Base-by-base conservation (phyloP, 164 flowering plant genomes). In the Dillenia suffruticosa region DNA sequence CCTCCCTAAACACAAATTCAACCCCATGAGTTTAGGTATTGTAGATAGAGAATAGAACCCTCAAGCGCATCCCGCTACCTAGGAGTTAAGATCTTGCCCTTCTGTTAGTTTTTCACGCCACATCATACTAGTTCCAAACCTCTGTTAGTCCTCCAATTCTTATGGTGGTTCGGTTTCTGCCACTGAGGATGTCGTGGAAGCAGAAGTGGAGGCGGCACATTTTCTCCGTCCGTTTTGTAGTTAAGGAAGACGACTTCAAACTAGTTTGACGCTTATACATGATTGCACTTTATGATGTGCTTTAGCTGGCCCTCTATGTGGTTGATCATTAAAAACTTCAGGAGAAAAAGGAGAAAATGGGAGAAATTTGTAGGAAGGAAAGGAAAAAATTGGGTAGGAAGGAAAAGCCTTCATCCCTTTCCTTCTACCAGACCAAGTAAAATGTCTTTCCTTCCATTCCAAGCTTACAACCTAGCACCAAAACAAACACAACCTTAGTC, bases 141-240 rank as follows among this genome's bases (percentile, higher is more conserved):
- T 5, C 6, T 19, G 62, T 45, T 0, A 72, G 73, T 12, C 64
- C 62, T 0, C 77, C 71, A 17, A 85, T 66, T 62, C 9, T 24
- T 3, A 73, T 62, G 2, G 72, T 67, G 3, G 79, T 74, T 24
- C 84, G 81, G 57, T 73, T 67, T 44, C 71, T 66, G 2, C 90
- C 87, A 43, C 82, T 68, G 1, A 76, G 46, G 14, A 71, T 63
- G 72, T 85, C 86, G 13, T 82, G 87, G 72, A 75, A 79, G 72
- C 69, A 86, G 76, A 86, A 79, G 63, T 79, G 85, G 5, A 80
- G 74, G 51, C 69, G 82, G 56, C 61, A 74, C 12, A 64, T 44
- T 54, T 77, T 82, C 59, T 81, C 84, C 43, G 14, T 11, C 1
- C 56, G 62, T 16, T 44, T 68, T 44, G 56, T 12, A 3, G 61